phyloP scores from a whole-genome alignment of 2,329 filamentous ascomycete species.

The Xylaria sp. region DNA sequence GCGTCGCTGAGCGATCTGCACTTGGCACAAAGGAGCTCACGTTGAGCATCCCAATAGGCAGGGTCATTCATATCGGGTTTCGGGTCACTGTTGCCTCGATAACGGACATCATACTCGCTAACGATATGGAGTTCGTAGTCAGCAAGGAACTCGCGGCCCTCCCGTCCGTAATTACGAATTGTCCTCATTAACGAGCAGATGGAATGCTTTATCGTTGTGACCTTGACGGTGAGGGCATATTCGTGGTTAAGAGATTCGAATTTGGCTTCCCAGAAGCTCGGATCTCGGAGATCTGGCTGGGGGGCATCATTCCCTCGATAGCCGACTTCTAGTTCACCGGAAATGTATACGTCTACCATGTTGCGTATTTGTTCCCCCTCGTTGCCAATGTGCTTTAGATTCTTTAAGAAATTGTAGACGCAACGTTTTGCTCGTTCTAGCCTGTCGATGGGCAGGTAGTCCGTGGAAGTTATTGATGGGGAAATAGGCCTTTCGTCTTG shows the following conservation, averaged over 20 bases:
- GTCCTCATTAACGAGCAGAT: neutral
- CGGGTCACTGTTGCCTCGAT: neutral
- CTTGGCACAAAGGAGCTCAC: neutral
- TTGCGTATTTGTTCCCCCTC: neutral
- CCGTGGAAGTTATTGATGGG: neutral
- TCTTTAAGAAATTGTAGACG: neutral
- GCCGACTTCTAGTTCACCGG: neutral
- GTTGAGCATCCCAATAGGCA: conserved; percentile 3
- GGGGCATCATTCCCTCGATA: conserved; percentile 6
- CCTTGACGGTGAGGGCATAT: neutral
- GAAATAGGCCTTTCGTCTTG: neutral
- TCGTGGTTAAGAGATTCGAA: neutral
- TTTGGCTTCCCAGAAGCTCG: conserved; percentile 5
- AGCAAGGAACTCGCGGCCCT: neutral
- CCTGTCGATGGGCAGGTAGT: neutral
- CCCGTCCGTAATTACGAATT: neutral
- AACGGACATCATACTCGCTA: neutral
- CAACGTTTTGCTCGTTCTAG: neutral
- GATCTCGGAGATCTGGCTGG: conserved; percentile 1
- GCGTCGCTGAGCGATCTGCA: too few species aligned
- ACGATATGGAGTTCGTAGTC: conserved; percentile 5
- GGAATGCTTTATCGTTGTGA: neutral
- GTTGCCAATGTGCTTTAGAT: neutral
- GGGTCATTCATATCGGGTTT: neutral
- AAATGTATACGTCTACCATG: neutral